Evolutionary conservation across 805 yeast genomes (phyloP), one percentile per base, ranked within the genome.

Genomic region (Starmerella floricola): DNA sequence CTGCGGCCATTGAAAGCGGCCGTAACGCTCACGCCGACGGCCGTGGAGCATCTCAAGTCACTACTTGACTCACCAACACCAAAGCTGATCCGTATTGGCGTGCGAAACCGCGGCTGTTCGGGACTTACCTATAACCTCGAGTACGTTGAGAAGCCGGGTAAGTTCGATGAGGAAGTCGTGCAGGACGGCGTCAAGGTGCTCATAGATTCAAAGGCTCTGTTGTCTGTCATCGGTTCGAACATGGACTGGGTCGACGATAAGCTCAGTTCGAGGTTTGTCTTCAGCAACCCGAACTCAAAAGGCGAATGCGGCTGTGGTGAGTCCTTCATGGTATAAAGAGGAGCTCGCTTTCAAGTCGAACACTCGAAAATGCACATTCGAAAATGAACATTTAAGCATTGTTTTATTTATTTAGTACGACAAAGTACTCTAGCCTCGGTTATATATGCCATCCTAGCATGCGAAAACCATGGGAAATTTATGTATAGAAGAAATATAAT

Each of bases 281-380:
- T 91, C 69, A 79, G 73, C 59, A 91, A 91, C 62, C 98, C 98
- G 49, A 91, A 91, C 64, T 81, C 94, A 31, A 91, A 88, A 66
- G 98, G 97, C 26, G 83, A 94, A 38, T 91, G 98, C 64, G 98
- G 98, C 11, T 91, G 98, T 62, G 98, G 98, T 41, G 98, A 91
- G 66, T 84, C 95, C 4, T 91, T 91, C 62, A 91, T 87, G 95
- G 95, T 88, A 8, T 87, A 65, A 57, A 15, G n/a, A 27, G 12
- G 16, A 19, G 13, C 8, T 6, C 16, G 6, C 18, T 11, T 27
- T 27, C 11, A 11, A 27, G 29, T 11, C 29, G 13, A 27, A 27
- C n/a, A n/a, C n/a, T n/a, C n/a, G n/a, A n/a, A 27, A 27, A 13
- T 11, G 13, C 29, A 27, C 29, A 27, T 11, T 27, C 13, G 29